Evolutionary conservation across 768 basidiomycete species (phyloP), one percentile per base, ranked within the genome.

Genomic region (Boletus pseudopeckii): DNA sequence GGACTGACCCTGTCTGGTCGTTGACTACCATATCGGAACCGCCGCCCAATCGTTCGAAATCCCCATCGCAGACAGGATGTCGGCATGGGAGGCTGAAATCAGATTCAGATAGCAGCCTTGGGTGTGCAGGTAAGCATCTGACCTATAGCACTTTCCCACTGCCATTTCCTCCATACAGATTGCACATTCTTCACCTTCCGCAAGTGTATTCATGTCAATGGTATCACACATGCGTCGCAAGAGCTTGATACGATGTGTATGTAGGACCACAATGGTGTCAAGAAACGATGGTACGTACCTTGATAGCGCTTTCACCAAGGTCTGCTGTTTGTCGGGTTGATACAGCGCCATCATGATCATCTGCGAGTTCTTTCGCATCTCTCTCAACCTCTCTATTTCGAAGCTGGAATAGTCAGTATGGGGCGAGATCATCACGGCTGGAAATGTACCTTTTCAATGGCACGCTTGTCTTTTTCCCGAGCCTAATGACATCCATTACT

Each of bases 171-270:
- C 54, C 50, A 63, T 52, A 38, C 61, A 66, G 24, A 66, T 18
- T 24, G 54, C 56, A 28, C 58, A 66, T 50, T 58, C 58, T 45
- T 64, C 64, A 40, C 28, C 53, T 34, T 63, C 58, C 26, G 45
- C 64, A 38, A 64, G 49, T 18, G 61, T 54, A 26, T 64, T 65
- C 58, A 57, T 64, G 34, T 54, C 61, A 15, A 60, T 54, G 41
- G 50, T 46, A n/a, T 64, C 51, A 22, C 56, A 61, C 34, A 58
- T 15, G 22, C n/a, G 15, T 45, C 56, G 56, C 48, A 66, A 39
- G 33, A 59, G 51, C 59, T 64, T 18, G 28, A 39, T 22, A 47
- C 22, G 43, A 46, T 18, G 17, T 43, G 20, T 37, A 51, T 34
- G 28, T 28, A 9, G 1, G 26, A 37, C 17, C 17, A 50, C n/a